phyloP scores from a whole-genome alignment of 2,329 filamentous ascomycete species.

The Colletotrichum filicis region DNA sequence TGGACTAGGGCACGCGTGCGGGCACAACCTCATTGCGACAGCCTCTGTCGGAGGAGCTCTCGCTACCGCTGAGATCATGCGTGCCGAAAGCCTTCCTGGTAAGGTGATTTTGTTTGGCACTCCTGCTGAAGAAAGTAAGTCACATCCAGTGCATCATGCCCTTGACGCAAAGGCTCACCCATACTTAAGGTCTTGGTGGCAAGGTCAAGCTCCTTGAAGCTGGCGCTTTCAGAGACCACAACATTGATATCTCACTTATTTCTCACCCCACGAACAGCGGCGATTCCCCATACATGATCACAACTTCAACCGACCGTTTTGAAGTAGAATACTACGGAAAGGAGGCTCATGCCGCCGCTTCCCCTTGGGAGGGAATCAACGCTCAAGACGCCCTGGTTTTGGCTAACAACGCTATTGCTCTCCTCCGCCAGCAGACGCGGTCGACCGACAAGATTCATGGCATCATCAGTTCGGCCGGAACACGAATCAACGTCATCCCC shows the following conservation, averaged over 20 bases:
- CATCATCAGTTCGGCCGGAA: slow-evolving; percentile 54
- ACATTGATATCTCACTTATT: slow-evolving; percentile 43
- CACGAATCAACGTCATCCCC: slow-evolving; percentile 54
- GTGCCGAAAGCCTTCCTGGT: slow-evolving; percentile 52
- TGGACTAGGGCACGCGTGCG: slow-evolving; percentile 49
- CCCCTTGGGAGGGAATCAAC: slow-evolving; percentile 62
- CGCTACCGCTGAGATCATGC: slow-evolving; percentile 57
- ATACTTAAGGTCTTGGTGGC: slow-evolving; percentile 52
- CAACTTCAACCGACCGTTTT: slow-evolving; percentile 33
- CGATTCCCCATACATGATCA: slow-evolving; percentile 30
- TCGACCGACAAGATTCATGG: slow-evolving; percentile 62
- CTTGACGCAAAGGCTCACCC: background rate
- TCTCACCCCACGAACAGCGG: slow-evolving; percentile 39
- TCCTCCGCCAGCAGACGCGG: slow-evolving; percentile 60
- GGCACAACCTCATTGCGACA: slow-evolving; percentile 56
- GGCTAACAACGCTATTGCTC: slow-evolving; percentile 52
- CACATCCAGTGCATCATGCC: background rate
- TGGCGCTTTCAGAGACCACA: slow-evolving; percentile 51
- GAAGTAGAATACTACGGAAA: slow-evolving; percentile 54
- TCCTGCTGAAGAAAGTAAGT: slow-evolving; percentile 58
- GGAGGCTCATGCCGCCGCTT: slow-evolving; percentile 58
- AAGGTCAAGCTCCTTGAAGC: slow-evolving; percentile 57
- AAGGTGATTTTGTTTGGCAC: slow-evolving; percentile 60
- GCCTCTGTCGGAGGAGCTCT: slow-evolving; percentile 58
- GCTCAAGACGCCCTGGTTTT: slow-evolving; percentile 60